phyloP scores from a whole-genome alignment of 176 grass and related monocot species.

The Cenchrus purpureus region DNA sequence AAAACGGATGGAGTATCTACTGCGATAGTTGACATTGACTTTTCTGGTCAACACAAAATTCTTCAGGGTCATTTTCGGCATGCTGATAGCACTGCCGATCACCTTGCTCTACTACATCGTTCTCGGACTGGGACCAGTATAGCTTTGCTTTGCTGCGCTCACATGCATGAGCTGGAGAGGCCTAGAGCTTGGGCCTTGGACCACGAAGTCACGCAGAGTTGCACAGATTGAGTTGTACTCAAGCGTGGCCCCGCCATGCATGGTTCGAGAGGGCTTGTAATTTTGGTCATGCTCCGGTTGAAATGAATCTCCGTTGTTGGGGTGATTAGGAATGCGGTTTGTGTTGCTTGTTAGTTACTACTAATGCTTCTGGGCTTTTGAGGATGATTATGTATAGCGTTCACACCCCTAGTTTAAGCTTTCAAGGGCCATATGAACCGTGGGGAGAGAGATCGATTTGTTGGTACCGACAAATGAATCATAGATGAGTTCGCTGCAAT shows the following conservation, averaged over 20 bases:
- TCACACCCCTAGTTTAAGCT: background rate
- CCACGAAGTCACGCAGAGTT: background rate
- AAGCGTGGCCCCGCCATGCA: background rate
- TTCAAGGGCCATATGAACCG: background rate
- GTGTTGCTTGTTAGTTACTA: conserved; percentile 1
- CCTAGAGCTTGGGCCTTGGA: background rate
- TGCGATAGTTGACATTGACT: background rate
- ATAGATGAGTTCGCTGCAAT: background rate
- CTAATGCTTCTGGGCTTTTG: background rate
- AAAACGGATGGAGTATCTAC: too few relatives aligned
- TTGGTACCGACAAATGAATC: background rate
- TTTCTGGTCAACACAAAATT: background rate
- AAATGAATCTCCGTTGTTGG: background rate
- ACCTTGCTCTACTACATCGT: conserved; percentile 79
- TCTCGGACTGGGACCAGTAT: conserved; percentile 60
- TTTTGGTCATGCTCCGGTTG: conserved; percentile 20
- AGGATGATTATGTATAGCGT: background rate
- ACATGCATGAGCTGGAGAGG: conserved; percentile 1
- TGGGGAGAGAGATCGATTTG: background rate
- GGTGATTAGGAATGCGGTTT: conserved; percentile 32
- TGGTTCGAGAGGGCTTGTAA: conserved; percentile 27
- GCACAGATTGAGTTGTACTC: background rate
- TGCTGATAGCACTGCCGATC: conserved; percentile 90
- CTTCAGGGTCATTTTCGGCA: conserved; percentile 92
- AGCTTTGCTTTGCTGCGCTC: background rate